Percentiles rank a stretch among this genome's conserved stretches.
Conservation (phyloP, 805 yeast genomes). For the Osmozyma mogii region DNA sequence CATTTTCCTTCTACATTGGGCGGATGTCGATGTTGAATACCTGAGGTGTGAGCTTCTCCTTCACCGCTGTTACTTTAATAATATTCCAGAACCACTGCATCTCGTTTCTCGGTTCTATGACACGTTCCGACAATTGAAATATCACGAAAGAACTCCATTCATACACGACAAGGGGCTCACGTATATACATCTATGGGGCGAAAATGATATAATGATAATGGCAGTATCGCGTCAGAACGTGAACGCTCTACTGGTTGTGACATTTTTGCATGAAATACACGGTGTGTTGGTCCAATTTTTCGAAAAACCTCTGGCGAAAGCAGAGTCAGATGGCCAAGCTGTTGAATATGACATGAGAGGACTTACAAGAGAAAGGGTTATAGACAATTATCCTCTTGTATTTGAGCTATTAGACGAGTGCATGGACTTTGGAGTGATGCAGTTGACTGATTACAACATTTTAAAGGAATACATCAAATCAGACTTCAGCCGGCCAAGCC, state of each 20-base stretch:
- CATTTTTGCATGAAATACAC: constrained; percentile 42
- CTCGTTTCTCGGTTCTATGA: constrained; percentile 20
- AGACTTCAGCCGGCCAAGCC: constrained; percentile 20
- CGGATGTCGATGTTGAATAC: constrained; percentile 17
- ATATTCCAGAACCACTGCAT: constrained; percentile 17
- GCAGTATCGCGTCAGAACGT: constrained; percentile 38
- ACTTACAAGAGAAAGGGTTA: constrained; percentile 38
- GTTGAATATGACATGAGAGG: neutral
- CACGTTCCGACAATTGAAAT: constrained; percentile 12
- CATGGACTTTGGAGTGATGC: constrained; percentile 84
- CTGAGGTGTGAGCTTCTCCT: constrained; percentile 25
- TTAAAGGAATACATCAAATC: constrained; percentile 71
- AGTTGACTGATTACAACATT: constrained; percentile 71
- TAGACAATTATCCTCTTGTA: constrained; percentile 67
- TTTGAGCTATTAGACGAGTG: constrained; percentile 85
- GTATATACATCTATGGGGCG: constrained; percentile 44
- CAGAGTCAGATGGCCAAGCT: neutral
- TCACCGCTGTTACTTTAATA: constrained; percentile 26
- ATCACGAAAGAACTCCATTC: constrained; percentile 30
- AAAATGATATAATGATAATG: constrained; percentile 36
- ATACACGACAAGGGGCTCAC: constrained; percentile 41
- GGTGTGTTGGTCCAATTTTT: constrained; percentile 23
- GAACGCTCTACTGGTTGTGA: constrained; percentile 50
- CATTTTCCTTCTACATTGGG: constrained; percentile 29
- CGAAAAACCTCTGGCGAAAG: constrained; percentile 2